phyloP scores from a whole-genome alignment of 441 rosid genomes.

The Mallotus japonicus region DNA sequence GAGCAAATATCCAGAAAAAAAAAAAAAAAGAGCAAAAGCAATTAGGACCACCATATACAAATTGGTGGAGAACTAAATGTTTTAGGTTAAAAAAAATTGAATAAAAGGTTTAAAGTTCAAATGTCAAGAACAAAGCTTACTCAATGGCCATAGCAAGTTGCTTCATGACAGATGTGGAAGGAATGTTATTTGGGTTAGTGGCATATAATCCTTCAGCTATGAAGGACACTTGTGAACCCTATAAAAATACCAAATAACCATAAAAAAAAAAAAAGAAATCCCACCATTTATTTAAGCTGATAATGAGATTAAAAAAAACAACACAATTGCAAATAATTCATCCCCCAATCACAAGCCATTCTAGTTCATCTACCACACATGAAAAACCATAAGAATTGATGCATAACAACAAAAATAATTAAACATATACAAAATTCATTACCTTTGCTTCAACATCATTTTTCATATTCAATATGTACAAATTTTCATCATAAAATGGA shows the following conservation, averaged over 20 bases:
- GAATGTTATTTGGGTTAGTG: slow-evolving; percentile 57
- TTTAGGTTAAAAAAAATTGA: not conserved
- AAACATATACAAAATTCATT: not conserved
- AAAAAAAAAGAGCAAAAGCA: slow-evolving; percentile 14
- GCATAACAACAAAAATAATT: not conserved
- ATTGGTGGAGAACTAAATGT: not conserved
- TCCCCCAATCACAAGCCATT: not conserved
- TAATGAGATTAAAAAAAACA: slow-evolving; percentile 12
- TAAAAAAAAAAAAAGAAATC: not conserved
- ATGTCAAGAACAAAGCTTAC: slow-evolving; percentile 49
- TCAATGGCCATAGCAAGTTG: slow-evolving; percentile 78
- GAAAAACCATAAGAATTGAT: not conserved
- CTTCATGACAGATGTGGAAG: slow-evolving; percentile 65
- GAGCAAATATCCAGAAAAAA: slow-evolving; percentile 15
- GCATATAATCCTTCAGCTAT: slow-evolving; percentile 55
- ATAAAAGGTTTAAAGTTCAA: slow-evolving; percentile 7
- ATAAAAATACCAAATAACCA: slow-evolving; percentile 20
- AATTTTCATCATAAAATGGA: slow-evolving; percentile 68
- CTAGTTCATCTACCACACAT: not conserved
- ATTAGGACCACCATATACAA: slow-evolving; percentile 9
- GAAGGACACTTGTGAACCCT: slow-evolving; percentile 56
- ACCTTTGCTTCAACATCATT: slow-evolving; percentile 87
- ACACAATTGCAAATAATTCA: not conserved
- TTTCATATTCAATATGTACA: slow-evolving; percentile 56
- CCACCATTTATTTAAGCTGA: slow-evolving; percentile 1